A percentile compares a stretch with the other conserved stretches of the same genome.
These are phyloP conservation scores for Parsonsia alboflavescens DNA, from an alignment of 257 asterid species.

Conservation along the genomic window DNA sequence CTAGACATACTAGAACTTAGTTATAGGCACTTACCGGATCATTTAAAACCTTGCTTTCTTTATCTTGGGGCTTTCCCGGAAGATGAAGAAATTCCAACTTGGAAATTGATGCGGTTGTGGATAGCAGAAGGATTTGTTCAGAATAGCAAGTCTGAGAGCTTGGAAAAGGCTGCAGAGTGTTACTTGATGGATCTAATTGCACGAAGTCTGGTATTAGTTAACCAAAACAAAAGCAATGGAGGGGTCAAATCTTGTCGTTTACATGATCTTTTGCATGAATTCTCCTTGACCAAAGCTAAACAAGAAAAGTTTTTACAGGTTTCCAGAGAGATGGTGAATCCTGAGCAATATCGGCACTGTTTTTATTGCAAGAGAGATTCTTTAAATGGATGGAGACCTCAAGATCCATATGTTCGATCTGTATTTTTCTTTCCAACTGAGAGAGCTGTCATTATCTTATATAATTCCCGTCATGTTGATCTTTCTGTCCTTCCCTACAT, in stretches of 20 bases:
- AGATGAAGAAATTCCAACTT: slow-evolving; percentile 12
- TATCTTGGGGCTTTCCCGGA: slow-evolving; percentile 23
- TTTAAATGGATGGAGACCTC: background rate
- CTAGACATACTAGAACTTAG: slow-evolving; percentile 20
- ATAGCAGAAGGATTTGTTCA: slow-evolving; percentile 21
- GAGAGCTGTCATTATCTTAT: too few relatives aligned
- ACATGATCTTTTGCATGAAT: slow-evolving; percentile 24
- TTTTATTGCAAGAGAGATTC: too few relatives aligned
- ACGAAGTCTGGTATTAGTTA: slow-evolving; percentile 16
- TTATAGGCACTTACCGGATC: slow-evolving; percentile 15
- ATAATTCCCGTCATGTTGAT: background rate
- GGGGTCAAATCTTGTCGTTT: slow-evolving; percentile 16
- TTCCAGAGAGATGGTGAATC: background rate
- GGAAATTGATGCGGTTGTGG: slow-evolving; percentile 23
- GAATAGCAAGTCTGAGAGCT: slow-evolving; percentile 3
- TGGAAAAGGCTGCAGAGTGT: slow-evolving; percentile 23
- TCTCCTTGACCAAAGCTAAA: slow-evolving; percentile 12
- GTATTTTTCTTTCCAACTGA: too few relatives aligned
- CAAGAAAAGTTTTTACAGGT: slow-evolving; percentile 12
- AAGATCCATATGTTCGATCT: background rate
- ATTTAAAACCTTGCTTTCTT: slow-evolving; percentile 23
- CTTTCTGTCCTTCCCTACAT: background rate
- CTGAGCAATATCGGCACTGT: background rate
- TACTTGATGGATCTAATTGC: slow-evolving; percentile 22
- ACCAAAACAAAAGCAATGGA: slow-evolving; percentile 11